Base-by-base conservation (phyloP, 306 rosid species). In the Casuarina equisetifolia region DNA sequence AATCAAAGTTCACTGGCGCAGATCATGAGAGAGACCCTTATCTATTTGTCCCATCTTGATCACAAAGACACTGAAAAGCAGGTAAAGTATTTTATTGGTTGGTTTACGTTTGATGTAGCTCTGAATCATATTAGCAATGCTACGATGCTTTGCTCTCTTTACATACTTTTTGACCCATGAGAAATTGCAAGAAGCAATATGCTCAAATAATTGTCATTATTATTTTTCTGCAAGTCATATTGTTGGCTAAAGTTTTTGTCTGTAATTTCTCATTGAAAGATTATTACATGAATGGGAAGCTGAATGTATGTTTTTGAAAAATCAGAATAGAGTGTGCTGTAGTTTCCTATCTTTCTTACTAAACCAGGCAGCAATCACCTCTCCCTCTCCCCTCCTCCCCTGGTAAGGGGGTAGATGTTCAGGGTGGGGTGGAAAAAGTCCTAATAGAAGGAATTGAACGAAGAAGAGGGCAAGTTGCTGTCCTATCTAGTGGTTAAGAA, bases 21-120 rank as follows among this genome's bases (percentile, higher is more conserved):
- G 99, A 92, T 92, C 86, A 96, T 96, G 99, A 89, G 99, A 82
- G 99, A 96, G 90, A 96, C 99, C 10, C 91, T 96, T 49, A 96
- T 96, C 79, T 96, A 92, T 62, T 85, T 96, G 88, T 88, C 99
- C 48, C 97, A 96, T 79, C 99, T 96, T 82, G 99, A 96, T 83
- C 99, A 96, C 0, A 98, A 96, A 7, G 99, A 96, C 85, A 96
- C 99, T 38, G 99, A 96, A 77, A 92, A 92, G 82, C 96, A 91
- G 98, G 99, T 96, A 81, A 67, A 44, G 45, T 63, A 32, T 70
- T 51, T 44, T 40, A 66, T 75, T 52, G 63, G 49, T 15, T 49
- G 25, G 50, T 42, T 25, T 25, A 40, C 25, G 7, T 42, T 42
- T 46, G 6, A 64, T 66, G 12, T 66, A 17, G 40, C 25, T n/a